Base-by-base conservation (phyloP, 371 early-diverging fungal genomes). In the Mycotypha africana region DNA sequence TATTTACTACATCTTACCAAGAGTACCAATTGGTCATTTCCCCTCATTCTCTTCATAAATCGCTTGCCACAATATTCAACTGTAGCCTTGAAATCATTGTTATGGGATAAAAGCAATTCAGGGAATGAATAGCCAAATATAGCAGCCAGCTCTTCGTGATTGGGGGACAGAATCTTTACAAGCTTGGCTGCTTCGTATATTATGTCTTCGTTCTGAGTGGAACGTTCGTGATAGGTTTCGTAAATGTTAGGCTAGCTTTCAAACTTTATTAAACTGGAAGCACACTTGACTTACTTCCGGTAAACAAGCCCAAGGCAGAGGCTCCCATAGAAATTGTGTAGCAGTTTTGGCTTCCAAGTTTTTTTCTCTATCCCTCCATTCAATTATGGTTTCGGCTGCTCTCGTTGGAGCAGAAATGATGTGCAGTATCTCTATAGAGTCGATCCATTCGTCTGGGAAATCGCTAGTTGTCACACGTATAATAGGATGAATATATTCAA, bases 271-370 rank as follows among this genome's bases (percentile, higher is more conserved):
- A n/a, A n/a, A n/a, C n/a, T n/a, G n/a, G n/a, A n/a, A n/a, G n/a
- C n/a, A n/a, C n/a, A n/a, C n/a, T n/a, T n/a, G 7, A 16, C 24
- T 14, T 56, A 59, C 66, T 38, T 70, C 68, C 11, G 68, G 48
- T 19, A 59, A 42, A 39, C 67, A 67, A 1, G 65, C 51, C 67
- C 67, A 68, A 0, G 74, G 72, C 1, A 75, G 35, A 14, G 72
- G 73, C 25, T 75, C 76, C 72, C 76, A 75, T 8, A 71, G 23
- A 35, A 70, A 67, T 16, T 47, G 37, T 2, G 64, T 58, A 5
- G 36, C 39, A 24, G 28, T 23, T 3, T 4, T 7, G 10, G 26
- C 14, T n/a, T 47, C 20, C 9, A 42, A 20, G 16, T 23, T 14
- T 7, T 16, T n/a, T 20, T 59, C 53, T 23, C 64, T 42, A 14